Evolutionary conservation across 2,329 filamentous ascomycete species (phyloP), one percentile per base, ranked within the genome.

Genomic region (Tolypocladium amazonense): DNA sequence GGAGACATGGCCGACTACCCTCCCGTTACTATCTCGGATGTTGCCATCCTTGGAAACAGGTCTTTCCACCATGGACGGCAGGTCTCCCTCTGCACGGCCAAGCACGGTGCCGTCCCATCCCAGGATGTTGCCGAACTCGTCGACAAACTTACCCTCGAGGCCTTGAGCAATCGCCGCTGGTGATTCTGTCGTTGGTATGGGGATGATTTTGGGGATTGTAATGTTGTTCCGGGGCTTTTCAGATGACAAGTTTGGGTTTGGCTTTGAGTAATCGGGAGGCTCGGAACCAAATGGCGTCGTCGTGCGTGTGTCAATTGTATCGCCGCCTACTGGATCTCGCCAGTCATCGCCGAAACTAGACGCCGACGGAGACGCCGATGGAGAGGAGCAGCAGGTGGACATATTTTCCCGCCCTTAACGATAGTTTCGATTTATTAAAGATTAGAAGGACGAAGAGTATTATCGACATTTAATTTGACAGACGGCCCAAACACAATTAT

Each of bases 1-100:
- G 27, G 81, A 82, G 66, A 90, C 91, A 71, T 87, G 87, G 76
- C 93, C 90, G 61, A 87, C 81, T 33, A 93, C 85, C 61, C 93
- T 88, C 33, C 89, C 90, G 63, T 93, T 89, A 61, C 87, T 83
- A 63, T 93, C 90, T 11, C 93, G 87, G 4, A 83, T 70, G 62
- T 81, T 75, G 20, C 81, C 81, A 25, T 73, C 71, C 3, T 72
- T 68, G 11, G 75, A 70, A 1, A 83, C 77, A 52, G 73, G 73
- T 47, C 76, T 72, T 38, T 81, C 81, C 7, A 83, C 73, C 77
- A 83, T 82, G 55, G 79, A 76, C 4, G 81, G 81, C 30, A 84
- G 71, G 66, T 83, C 81, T 8, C 81, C 81, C 7, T 77, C 78
- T 7, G 77, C 80, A 50, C 79, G 77, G 39, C 80, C 81, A 3